phyloP scores from a whole-genome alignment of 352 stramenopile genomes.

The Blastocystis sp. region DNA sequence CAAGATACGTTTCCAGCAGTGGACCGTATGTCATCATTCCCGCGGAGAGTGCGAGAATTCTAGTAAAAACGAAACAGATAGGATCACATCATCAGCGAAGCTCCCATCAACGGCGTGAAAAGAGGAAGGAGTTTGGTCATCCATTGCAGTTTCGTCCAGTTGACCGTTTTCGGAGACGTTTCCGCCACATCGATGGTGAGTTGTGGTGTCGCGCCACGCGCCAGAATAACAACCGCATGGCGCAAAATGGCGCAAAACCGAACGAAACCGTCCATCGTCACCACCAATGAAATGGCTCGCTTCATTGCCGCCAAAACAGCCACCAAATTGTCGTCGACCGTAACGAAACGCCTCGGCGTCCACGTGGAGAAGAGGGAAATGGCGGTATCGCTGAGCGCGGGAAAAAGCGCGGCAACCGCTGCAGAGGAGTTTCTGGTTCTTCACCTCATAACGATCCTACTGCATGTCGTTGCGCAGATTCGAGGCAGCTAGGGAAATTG shows the following conservation, averaged over 20 bases:
- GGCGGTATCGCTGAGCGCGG: not conserved
- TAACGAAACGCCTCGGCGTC: not conserved
- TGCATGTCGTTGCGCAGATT: too few relatives aligned
- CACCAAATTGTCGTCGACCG: not conserved
- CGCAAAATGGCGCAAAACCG: slow-evolving; percentile 5
- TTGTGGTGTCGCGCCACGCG: not conserved
- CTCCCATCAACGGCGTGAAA: too few relatives aligned
- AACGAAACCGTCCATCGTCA: not conserved
- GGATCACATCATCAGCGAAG: too few relatives aligned
- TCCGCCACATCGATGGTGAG: not conserved
- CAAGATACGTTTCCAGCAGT: not conserved
- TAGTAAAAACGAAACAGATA: too few relatives aligned
- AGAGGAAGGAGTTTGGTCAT: too few relatives aligned
- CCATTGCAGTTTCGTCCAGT: too few relatives aligned
- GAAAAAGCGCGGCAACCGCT: not conserved
- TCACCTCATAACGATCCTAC: too few relatives aligned
- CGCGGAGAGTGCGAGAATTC: not conserved
- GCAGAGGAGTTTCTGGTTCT: too few relatives aligned
- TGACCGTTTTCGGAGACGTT: not conserved
- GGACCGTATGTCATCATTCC: not conserved
- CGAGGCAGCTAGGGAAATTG: too few relatives aligned
- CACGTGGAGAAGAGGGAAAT: slow-evolving; percentile 27
- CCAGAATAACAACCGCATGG: not conserved
- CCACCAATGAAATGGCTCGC: not conserved
- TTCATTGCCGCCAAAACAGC: not conserved